Conservation (phyloP, 2,329 filamentous ascomycete species). For the Hyphodiscus sp. region DNA sequence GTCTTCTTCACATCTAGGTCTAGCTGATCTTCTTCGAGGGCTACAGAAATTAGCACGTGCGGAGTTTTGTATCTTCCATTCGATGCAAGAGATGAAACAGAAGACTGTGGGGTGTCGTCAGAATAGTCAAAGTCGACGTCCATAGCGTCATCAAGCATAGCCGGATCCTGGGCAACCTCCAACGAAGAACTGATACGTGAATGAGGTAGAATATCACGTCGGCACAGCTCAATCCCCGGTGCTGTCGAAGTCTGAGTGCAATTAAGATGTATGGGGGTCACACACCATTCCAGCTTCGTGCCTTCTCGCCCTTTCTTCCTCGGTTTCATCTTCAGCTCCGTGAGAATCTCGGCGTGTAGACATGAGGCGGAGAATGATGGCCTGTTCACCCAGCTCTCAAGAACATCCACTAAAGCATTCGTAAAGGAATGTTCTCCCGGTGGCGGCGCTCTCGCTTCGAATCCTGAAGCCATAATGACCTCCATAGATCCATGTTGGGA, state of each 20-base stretch:
- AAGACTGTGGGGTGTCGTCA: neutral
- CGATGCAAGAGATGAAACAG: neutral
- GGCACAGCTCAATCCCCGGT: neutral
- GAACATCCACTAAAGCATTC: constrained; percentile 15
- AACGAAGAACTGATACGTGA: no score
- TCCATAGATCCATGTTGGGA: constrained; percentile 13
- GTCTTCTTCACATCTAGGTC: neutral
- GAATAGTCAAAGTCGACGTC: neutral
- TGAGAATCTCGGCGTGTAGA: constrained; percentile 19
- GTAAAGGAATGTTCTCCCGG: constrained; percentile 16
- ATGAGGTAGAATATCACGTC: neutral
- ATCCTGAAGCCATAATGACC: constrained; percentile 17
- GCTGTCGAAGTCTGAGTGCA: neutral
- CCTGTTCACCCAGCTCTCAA: constrained; percentile 17
- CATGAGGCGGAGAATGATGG: constrained; percentile 17
- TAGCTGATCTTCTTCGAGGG: neutral
- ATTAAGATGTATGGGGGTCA: neutral
- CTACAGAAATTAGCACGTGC: neutral
- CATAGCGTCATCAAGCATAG: neutral
- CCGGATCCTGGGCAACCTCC: no score
- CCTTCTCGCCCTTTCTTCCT: neutral
- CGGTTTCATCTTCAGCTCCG: constrained; percentile 2
- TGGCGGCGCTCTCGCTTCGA: constrained; percentile 10
- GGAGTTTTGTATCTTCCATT: neutral
- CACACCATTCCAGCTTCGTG: neutral